phyloP scores from a whole-genome alignment of 2,329 filamentous ascomycete genomes.

The Aspergillus pseudotamarii region DNA sequence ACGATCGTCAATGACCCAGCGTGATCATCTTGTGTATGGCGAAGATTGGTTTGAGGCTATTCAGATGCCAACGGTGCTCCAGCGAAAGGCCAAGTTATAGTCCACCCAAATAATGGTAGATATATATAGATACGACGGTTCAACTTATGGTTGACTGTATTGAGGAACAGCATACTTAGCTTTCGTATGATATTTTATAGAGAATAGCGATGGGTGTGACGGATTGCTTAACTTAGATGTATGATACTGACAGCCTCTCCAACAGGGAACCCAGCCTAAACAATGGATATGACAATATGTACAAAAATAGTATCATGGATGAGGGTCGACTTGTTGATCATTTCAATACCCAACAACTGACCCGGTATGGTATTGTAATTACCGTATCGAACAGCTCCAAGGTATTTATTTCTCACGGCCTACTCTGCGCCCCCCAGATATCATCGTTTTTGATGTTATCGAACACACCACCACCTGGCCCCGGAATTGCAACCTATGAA shows the following conservation, averaged over 20 bases:
- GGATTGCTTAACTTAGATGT: not conserved
- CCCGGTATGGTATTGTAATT: not conserved
- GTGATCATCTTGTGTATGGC: constrained; percentile 5
- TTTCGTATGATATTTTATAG: no score
- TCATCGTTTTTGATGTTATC: not conserved
- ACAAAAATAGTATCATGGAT: not conserved
- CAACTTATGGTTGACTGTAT: no score
- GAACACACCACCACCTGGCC: no score
- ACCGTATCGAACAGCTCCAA: not conserved
- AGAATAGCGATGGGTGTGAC: no score
- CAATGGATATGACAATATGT: no score
- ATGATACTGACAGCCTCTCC: no score
- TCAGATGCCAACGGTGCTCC: not conserved
- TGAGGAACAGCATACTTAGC: not conserved
- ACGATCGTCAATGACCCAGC: not conserved
- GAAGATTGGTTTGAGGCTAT: constrained; percentile 3
- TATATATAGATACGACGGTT: no score
- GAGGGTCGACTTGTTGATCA: not conserved
- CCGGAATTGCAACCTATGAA: not conserved
- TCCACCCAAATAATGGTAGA: not conserved
- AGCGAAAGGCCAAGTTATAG: not conserved
- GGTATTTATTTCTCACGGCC: not conserved
- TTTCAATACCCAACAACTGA: not conserved
- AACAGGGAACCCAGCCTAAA: no score
- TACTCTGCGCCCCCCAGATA: not conserved